phyloP scores from a whole-genome alignment of 1,284 basidiomycete genomes.

The Peniophora sp. region DNA sequence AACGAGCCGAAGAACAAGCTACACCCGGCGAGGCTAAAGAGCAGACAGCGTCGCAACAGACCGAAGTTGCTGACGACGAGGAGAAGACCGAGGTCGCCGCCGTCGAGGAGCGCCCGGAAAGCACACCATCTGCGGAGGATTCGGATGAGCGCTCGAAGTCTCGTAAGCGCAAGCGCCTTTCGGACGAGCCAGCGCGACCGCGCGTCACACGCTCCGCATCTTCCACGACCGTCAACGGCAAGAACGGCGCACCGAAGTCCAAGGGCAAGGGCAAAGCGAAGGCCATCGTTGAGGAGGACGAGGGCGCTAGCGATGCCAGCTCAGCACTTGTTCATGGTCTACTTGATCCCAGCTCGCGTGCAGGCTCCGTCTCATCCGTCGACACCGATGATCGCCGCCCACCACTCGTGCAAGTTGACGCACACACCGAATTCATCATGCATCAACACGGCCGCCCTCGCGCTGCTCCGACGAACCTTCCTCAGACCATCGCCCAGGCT shows the following conservation, averaged over 20 bases:
- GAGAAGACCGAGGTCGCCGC: background rate
- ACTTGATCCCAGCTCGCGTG: slow-evolving; percentile 29
- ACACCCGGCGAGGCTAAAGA: background rate
- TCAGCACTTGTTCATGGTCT: slow-evolving; percentile 23
- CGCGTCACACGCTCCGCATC: slow-evolving; percentile 2
- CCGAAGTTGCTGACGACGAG: background rate
- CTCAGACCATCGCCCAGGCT: too few relatives aligned
- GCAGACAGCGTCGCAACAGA: background rate
- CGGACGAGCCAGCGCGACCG: background rate
- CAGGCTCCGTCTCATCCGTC: slow-evolving; percentile 36
- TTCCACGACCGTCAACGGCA: background rate
- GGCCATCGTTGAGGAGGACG: slow-evolving; percentile 9
- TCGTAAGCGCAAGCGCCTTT: slow-evolving; percentile 1
- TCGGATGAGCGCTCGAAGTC: background rate
- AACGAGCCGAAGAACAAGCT: background rate
- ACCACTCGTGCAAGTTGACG: slow-evolving; percentile 8
- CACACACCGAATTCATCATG: slow-evolving; percentile 8
- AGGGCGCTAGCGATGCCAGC: slow-evolving; percentile 21
- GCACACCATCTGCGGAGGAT: background rate
- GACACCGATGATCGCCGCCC: slow-evolving; percentile 19
- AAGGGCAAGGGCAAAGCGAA: slow-evolving; percentile 1
- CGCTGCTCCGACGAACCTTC: too few relatives aligned
- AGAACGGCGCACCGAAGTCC: background rate
- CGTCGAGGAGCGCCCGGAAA: background rate
- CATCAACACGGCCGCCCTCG: slow-evolving; percentile 8